Evolutionary conservation across 441 rosid species (phyloP).

Genomic region (Erodium moschatum): DNA sequence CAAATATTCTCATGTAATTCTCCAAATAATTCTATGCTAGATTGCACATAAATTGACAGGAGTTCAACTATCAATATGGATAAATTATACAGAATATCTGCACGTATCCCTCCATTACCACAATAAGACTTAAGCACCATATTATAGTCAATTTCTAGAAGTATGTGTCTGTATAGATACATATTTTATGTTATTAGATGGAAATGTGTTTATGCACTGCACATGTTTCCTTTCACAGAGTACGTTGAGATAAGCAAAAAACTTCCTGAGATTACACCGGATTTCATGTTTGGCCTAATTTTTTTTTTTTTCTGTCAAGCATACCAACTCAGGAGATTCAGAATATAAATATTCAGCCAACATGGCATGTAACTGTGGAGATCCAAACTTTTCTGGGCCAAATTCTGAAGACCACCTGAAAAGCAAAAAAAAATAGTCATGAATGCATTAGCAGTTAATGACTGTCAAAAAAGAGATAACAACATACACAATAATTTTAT

Average conservation of each 20-base stretch:
- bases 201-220: not conserved
- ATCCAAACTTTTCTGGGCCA: constrained; percentile 57
- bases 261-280: not conserved
- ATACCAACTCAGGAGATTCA: constrained; percentile 83
- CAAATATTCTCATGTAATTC: not conserved
- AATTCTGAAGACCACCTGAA: constrained; percentile 85
- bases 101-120: not conserved
- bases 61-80: not conserved
- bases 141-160: not conserved
- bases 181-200: not conserved
- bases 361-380: constrained; percentile 71
- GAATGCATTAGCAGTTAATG: not conserved
- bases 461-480: not conserved
- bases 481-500: not conserved
- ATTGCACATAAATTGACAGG: not conserved
- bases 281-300: not conserved
- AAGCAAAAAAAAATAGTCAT: constrained; percentile 3
- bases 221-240: constrained; percentile 4
- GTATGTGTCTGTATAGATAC: not conserved
- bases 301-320: constrained; percentile 21
- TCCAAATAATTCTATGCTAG: not conserved
- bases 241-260: not conserved
- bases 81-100: not conserved
- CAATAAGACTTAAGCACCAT: not conserved
- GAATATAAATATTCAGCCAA: constrained; percentile 80